Evolutionary conservation across 1,139 yeast species (phyloP), one percentile per base, ranked within the genome.

Genomic region (Geotrichum bryndzae): DNA sequence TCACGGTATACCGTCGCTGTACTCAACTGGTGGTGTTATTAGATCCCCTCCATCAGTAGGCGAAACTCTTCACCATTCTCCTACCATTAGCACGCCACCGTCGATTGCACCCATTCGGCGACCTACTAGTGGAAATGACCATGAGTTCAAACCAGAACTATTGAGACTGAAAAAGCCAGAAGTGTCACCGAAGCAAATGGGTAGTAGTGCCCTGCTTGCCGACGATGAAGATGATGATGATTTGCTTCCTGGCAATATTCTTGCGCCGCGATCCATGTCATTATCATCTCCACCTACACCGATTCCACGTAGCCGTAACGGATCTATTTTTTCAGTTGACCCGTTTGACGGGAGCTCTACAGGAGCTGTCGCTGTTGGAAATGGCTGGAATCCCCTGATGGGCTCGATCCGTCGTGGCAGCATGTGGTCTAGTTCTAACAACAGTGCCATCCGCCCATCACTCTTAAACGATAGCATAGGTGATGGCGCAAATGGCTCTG

Each of bases 171-270:
- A 35, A 29, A 66, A 66, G n/a, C 66, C 65, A n/a, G 68, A 67
- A 52, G 69, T 66, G 57, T 56, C 66, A 38, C 65, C 66, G 35
- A 64, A 70, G n/a, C 66, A 67, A 33, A 65, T 69, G 65, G 70
- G 70, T 10, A 64, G 68, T 23, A 61, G 66, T 23, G 65, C 68
- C 22, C 60, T 69, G 29, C 55, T 66, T 15, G 68, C 63, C 2
- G 71, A 67, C 54, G 69, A 68, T 46, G 68, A 68, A 18, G 67
- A 66, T 33, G 62, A 58, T 51, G 65, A 62, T 51, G 61, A 61
- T 11, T 23, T 46, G 31, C 38, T 56, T 8, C 54, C 50, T 13
- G 23, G 31, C 10, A 54, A 33, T 27, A 58, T 41, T 27, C 62
- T 45, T 4, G 46, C 54, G 13, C 59, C 54, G 1, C 27, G 57